Percentiles rank a stretch among this genome's conserved stretches.
Conservation (phyloP, 1,139 yeast species). For the Debaryomycetaceae sp. region DNA sequence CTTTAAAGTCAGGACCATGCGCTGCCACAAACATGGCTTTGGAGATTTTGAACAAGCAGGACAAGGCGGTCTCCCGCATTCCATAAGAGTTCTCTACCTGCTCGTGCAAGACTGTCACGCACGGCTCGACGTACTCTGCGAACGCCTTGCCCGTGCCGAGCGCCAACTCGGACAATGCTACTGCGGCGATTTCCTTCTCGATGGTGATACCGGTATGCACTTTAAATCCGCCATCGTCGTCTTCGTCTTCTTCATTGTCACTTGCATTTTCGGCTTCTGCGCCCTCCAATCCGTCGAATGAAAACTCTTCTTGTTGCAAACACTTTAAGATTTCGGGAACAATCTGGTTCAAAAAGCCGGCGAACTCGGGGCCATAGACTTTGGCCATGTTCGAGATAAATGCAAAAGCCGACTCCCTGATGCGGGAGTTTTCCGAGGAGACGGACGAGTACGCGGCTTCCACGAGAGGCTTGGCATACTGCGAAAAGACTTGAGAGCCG, state of each 20-base stretch:
- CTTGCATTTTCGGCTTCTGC: conserved; percentile 22
- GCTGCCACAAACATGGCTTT: conserved; percentile 58
- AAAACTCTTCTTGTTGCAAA: conserved; percentile 73
- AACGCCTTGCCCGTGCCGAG: conserved; percentile 74
- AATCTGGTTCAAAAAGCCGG: conserved; percentile 73
- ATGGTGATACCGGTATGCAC: conserved; percentile 92
- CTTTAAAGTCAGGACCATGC: conserved; percentile 38
- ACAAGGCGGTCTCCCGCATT: conserved; percentile 79
- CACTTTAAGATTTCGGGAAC: conserved; percentile 80
- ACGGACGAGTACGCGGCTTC: conserved; percentile 80
- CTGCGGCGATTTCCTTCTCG: conserved; percentile 95
- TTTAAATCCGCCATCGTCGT: conserved; percentile 59
- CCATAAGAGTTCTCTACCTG: conserved; percentile 85
- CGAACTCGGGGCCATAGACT: conserved; percentile 84
- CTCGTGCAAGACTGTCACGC: conserved; percentile 54
- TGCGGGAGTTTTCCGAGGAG: conserved; percentile 67
- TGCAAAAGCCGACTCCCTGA: conserved; percentile 93
- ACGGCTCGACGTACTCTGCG: conserved; percentile 64
- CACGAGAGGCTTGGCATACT: conserved; percentile 80
- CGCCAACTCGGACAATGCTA: conserved; percentile 84
- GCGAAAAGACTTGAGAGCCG: conserved; percentile 78
- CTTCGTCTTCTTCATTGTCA: conserved; percentile 48
- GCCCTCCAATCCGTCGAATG: conserved; percentile 38
- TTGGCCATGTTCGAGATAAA: conserved; percentile 91
- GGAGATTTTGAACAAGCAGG: conserved; percentile 74